Evolutionary conservation across 768 basidiomycete species (phyloP), one percentile per base, ranked within the genome.

Genomic region (Amanita pallidorosea): DNA sequence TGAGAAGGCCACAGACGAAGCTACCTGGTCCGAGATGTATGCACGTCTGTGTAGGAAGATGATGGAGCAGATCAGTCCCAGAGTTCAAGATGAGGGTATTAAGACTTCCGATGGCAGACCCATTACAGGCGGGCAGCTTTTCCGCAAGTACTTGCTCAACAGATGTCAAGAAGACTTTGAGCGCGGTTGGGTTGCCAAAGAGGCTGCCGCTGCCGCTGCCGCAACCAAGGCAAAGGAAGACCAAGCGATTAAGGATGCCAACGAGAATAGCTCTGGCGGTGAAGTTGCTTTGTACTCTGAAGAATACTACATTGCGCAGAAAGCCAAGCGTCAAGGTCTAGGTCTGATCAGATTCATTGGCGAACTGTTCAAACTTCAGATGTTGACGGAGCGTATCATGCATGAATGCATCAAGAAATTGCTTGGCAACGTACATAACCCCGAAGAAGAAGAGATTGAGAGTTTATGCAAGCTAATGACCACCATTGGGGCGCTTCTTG

Each of bases 151-250:
- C 69, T 78, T 98, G 18, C 77, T 98, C 49, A 95, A 95, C 63
- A 81, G 94, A 40, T 98, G 95, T 69, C 94, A 96, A 64, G 90
- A 96, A 62, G 94, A 97, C 69, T 97, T 98, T 66, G 95, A 98
- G 72, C 81, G 84, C 54, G 93, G 93, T 5, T 97, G 94, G 94
- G 77, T 85, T 35, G 80, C 82, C 20, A 89, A 93, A 66, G 91
- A 94, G 62, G 73, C 85, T 7, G 81, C 93, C 0, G 86, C 88
- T 17, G 85, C 82, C 3, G 92, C 92, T 13, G 94, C 93, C 17
- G 85, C 83, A 6, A 74, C 75, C 25, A 95, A 94, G 67, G 86
- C 85, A 5, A 74, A 75, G n/a, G 85, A 91, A 59, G 93, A 97
- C 64, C 74, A 85, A 59, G 88, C 88, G 15, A 76, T 78, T 46